Evolutionary conservation across 495 filamentous ascomycete genomes (phyloP).

Genomic region (Xylona heveae): DNA sequence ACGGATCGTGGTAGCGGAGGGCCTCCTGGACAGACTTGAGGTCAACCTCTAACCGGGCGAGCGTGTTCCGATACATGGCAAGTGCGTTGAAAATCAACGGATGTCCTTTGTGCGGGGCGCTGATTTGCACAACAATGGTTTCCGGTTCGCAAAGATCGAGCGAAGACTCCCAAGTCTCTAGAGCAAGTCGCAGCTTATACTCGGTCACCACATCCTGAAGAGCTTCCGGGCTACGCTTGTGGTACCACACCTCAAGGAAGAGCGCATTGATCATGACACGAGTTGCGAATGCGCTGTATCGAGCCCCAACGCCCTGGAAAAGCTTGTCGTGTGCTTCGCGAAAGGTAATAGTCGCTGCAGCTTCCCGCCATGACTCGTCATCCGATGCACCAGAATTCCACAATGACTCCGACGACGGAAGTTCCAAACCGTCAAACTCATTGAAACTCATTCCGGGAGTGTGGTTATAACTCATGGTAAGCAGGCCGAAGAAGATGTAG

Average conservation of each 20-base stretch:
- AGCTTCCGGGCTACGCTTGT: conserved; percentile 91
- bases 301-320: conserved; percentile 76
- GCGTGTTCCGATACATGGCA: conserved; percentile 91
- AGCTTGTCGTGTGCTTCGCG: conserved; percentile 85
- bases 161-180: conserved; percentile 96
- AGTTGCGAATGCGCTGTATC: conserved; percentile 93
- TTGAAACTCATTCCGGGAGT: conserved; percentile 95
- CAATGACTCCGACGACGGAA: conserved; percentile 83
- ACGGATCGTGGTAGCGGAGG: conserved; percentile 87
- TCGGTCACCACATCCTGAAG: conserved; percentile 93
- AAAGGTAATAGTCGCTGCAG: conserved; percentile 58
- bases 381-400: conserved; percentile 77
- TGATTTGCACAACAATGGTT: conserved; percentile 65
- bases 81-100: conserved; percentile 97
- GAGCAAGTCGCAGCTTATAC: conserved; percentile 86
- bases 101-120: conserved; percentile 92
- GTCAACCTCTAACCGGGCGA: conserved; percentile 82
- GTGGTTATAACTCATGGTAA: conserved; percentile 94
- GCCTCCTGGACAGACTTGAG: conserved; percentile 91
- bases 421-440: conserved; percentile 81
- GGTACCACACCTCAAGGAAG: conserved; percentile 96
- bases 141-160: conserved; percentile 88
- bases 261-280: conserved; percentile 98
- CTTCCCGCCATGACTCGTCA: conserved; percentile 64
- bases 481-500: conserved; percentile 94